Evolutionary conservation across 495 filamentous ascomycete species (phyloP).

Genomic region (Oidiodendron maius): DNA sequence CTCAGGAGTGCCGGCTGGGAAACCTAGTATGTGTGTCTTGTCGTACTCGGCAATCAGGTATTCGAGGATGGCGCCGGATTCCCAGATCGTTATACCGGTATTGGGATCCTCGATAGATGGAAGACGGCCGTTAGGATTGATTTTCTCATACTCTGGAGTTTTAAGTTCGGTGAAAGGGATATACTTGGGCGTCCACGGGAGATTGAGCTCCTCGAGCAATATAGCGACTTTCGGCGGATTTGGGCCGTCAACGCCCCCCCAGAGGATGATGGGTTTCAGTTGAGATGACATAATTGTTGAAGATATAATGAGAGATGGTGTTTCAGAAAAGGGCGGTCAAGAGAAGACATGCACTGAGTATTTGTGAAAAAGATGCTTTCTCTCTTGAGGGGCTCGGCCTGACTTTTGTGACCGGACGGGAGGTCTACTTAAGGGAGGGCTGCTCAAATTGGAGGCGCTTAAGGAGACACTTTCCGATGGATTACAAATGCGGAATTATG

Average conservation of each 20-base stretch:
- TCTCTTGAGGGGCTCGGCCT: neutral
- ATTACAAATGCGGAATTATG: neutral
- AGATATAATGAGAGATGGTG: neutral
- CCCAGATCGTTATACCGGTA: conserved; percentile 37
- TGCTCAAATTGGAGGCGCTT: neutral
- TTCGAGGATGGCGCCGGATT: conserved; percentile 64
- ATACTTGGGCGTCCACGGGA: conserved; percentile 45
- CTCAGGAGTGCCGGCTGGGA: conserved; percentile 39
- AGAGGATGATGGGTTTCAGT: conserved; percentile 36
- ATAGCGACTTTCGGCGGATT: conserved; percentile 64
- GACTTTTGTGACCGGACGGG: neutral
- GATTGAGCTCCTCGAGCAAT: conserved; percentile 54
- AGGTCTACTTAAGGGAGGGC: neutral
- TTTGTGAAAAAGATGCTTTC: neutral
- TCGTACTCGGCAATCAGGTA: conserved; percentile 73
- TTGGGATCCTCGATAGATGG: conserved; percentile 30
- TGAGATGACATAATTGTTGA: neutral
- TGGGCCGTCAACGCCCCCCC: conserved; percentile 35
- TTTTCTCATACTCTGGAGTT: conserved; percentile 39
- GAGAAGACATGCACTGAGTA: neutral
- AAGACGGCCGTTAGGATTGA: conserved; percentile 72
- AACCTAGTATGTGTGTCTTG: conserved; percentile 52
- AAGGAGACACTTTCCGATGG: neutral
- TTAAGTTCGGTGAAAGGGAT: conserved; percentile 47
- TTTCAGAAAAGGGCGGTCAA: neutral